Base-by-base conservation (phyloP, 768 basidiomycete species). In the Termitomyces titanicus region DNA sequence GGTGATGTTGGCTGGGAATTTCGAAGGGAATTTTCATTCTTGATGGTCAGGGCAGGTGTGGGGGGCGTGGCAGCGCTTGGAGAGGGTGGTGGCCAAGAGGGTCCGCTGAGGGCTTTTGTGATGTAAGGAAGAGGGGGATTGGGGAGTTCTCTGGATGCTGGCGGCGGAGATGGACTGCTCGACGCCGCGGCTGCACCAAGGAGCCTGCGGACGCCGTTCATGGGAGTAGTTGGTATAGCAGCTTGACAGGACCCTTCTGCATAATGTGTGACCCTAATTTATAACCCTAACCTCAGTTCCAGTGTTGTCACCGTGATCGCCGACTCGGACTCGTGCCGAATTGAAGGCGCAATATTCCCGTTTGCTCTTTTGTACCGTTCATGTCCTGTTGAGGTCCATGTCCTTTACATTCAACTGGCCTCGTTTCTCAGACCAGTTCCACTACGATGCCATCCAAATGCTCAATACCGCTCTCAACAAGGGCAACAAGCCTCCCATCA, bases 361-460 rank as follows among this genome's bases (percentile, higher is more conserved):
- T 43, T 24, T 27, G 52, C 33, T 37, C 24, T 29, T 35, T 24
- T 8, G 22, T 46, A 31, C 40, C 54, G 33, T 46, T 47, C 43
- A 56, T 56, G 55, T 46, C 44, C 55, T 33, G 11, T 34, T 56
- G 50, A 56, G 12, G 29, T 45, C 55, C 64, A 91, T 91, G 89
- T 90, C 89, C 63, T 93, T 93, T 72, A 85, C 87, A 54, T 99
- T 99, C 74, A 82, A 94, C 78, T 98, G 93, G 90, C 95, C 96
- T 52, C 85, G 90, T 56, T 98, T 98, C 74, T 95, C 92, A 50
- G 93, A 94, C 79, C 89, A 90, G 72, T 98, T 98, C 66, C 94
- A 97, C 74, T 84, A 87, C 68, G 89, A 96, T 83, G 96, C 96
- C 29, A 92, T 94, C 60, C 86, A 92, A 62, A 94, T 97, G 91